Evolutionary conservation across 1,284 basidiomycete species (phyloP).

Genomic region (Ustilago nuda): DNA sequence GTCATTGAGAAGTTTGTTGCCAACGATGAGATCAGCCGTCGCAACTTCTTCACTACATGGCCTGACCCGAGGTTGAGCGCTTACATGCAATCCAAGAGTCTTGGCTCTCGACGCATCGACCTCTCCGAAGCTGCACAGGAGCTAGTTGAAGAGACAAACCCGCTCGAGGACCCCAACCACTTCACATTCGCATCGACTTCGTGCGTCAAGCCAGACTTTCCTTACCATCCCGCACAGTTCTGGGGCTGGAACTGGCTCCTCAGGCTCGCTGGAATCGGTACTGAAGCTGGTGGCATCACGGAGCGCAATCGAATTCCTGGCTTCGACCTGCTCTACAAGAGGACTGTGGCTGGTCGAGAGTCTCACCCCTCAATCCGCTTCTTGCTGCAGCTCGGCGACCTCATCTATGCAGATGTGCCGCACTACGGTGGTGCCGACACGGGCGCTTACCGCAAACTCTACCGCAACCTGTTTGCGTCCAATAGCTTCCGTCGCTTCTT

Average conservation of each 20-base stretch:
- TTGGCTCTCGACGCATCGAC: slow-evolving; percentile 25
- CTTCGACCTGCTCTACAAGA: slow-evolving; percentile 75
- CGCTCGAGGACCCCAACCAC: slow-evolving; percentile 66
- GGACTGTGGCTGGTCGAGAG: slow-evolving; percentile 35
- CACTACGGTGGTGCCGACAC: slow-evolving; percentile 58
- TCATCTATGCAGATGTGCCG: slow-evolving; percentile 83
- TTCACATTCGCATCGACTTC: slow-evolving; percentile 66
- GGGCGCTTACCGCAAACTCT: slow-evolving; percentile 62
- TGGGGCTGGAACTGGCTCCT: slow-evolving; percentile 66
- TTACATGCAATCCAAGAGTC: slow-evolving; percentile 52
- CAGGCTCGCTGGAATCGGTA: slow-evolving; percentile 53
- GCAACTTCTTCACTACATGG: slow-evolving; percentile 73
- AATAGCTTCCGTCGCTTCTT: slow-evolving; percentile 64
- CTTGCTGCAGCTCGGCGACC: slow-evolving; percentile 71
- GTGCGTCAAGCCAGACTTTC: slow-evolving; percentile 69
- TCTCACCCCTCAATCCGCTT: slow-evolving; percentile 68
- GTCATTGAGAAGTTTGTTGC: slow-evolving; percentile 49
- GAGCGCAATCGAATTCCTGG: slow-evolving; percentile 74
- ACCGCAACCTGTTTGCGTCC: slow-evolving; percentile 67
- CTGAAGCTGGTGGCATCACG: slow-evolving; percentile 56
- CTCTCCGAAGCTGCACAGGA: slow-evolving; percentile 3
- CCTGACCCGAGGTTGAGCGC: slow-evolving; percentile 69
- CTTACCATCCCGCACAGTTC: slow-evolving; percentile 67
- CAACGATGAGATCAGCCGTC: slow-evolving; percentile 42
- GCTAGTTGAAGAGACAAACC: slow-evolving; percentile 36